Base-by-base conservation (phyloP, 1,284 basidiomycete species). In the Gomphus bonarii region DNA sequence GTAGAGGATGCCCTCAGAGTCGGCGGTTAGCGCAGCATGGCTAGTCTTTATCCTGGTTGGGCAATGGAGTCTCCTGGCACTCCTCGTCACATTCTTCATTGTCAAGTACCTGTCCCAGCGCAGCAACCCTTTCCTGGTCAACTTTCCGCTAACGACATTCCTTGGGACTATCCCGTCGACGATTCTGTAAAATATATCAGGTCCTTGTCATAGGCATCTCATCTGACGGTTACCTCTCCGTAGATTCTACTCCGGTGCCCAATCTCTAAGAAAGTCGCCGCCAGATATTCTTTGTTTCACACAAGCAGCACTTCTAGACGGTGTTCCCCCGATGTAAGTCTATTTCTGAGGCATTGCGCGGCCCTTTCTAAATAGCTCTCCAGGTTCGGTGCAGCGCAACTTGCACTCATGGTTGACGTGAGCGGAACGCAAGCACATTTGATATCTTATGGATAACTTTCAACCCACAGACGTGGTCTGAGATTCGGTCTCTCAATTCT, bases 61-160 rank as follows among this genome's bases (percentile, higher is more conserved):
- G 14, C 54, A 47, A 55, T 55, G 42, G 25, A 8, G 43, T 35
- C 54, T 55, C 30, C 54, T 55, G 11, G 28, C 25, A 7, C 54
- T 55, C 12, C 33, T 55, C 33, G n/a, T 48, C 44, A 55, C 54
- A n/a, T 47, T 25, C 30, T 11, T 33, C 54, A 48, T 55, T 33
- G n/a, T 28, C 33, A 46, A 46, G 8, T 11, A 14, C 10, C 25
- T 47, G 5, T 30, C 43, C 11, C 54, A 55, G 16, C 46, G 54
- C 4, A 47, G 18, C 1, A 55, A 55, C 20, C 44, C 54, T 18
- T 55, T 55, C 22, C 33, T 55, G 4, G 16, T 55, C 43, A 55
- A 55, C 30, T 48, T 48, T 20, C 30, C 48, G 10, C 31, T 55
- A 7, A 36, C 44, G n/a, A 55, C 54, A 20, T 55, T 47, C 33